phyloP scores from a whole-genome alignment of 2,329 filamentous ascomycete species.

The Venturia pyrina region DNA sequence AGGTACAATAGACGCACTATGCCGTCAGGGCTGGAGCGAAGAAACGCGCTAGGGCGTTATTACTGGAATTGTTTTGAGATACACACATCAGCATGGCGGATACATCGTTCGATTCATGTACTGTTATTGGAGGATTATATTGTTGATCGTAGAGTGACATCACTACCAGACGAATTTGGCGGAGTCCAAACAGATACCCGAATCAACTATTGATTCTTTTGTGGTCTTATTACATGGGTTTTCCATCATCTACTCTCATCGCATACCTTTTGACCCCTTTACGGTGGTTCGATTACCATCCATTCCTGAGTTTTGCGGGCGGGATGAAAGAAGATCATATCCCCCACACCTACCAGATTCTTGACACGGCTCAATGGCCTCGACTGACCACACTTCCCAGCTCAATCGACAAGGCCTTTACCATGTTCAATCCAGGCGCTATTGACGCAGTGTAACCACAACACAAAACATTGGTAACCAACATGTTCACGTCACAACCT shows the following conservation, averaged over 20 bases:
- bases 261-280: no score
- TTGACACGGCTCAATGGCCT: neutral
- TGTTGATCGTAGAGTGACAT: neutral
- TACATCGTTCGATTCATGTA: neutral
- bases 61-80: neutral
- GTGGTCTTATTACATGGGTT: no score
- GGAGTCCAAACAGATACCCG: neutral
- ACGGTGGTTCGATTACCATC: no score
- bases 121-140: neutral
- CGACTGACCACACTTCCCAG: neutral
- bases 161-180: neutral
- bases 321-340: no score
- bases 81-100: conserved; percentile 2
- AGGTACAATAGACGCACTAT: neutral
- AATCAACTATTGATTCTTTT: neutral
- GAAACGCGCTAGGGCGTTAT: neutral
- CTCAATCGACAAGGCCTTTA: neutral
- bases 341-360: no score
- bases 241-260: no score
- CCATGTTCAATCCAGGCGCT: neutral
- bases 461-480: neutral
- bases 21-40: neutral
- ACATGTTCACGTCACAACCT: neutral
- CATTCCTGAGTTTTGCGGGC: no score
- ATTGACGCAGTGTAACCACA: neutral